phyloP scores from a whole-genome alignment of 495 filamentous ascomycete genomes.

The Entonaema liquescens region DNA sequence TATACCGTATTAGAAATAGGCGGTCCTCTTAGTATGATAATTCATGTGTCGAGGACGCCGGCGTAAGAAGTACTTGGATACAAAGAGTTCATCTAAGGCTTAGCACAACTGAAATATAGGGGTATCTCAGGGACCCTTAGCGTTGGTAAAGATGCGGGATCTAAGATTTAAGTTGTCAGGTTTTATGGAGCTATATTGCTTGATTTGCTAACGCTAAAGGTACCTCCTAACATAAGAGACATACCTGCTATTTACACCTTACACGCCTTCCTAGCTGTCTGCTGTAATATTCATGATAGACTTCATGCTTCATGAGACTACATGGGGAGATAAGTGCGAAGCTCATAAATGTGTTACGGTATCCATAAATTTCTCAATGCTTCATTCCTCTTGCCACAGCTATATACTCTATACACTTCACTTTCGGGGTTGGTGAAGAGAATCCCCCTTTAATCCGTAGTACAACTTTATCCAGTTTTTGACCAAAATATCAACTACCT shows the following conservation, averaged over 20 bases:
- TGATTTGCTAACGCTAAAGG: not conserved
- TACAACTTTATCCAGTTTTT: no score
- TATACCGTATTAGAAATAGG: not conserved
- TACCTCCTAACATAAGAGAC: no score
- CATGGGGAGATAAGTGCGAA: not conserved
- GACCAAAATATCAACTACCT: no score
- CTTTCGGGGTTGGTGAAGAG: no score
- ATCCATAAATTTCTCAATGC: not conserved
- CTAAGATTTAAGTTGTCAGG: not conserved
- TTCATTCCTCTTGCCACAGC: not conserved
- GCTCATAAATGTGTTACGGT: not conserved
- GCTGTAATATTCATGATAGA: not conserved
- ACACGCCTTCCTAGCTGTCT: not conserved
- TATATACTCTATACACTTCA: no score
- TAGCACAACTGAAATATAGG: not conserved
- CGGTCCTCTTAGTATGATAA: not conserved
- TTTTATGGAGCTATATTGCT: not conserved
- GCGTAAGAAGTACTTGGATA: not conserved
- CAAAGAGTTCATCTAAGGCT: no score
- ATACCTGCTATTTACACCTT: not conserved
- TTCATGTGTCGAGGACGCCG: no score
- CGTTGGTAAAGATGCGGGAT: not conserved
- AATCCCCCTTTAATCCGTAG: no score
- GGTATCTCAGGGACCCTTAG: not conserved
- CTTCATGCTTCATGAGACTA: no score